Base-by-base conservation (phyloP, 371 early-diverging fungal genomes). In the Rhizopus arrhizus region DNA sequence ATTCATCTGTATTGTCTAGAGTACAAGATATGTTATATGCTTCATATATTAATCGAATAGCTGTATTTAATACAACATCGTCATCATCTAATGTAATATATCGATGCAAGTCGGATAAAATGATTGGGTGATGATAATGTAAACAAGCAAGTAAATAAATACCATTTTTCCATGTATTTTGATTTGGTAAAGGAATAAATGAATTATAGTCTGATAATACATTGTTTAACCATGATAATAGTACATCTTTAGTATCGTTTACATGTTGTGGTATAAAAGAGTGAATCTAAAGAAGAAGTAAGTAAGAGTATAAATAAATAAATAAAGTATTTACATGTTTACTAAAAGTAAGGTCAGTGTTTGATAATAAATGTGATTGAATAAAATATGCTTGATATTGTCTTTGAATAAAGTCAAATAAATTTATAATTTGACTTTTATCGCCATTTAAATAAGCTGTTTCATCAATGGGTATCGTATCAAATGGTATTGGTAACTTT, bases 61-160 rank as follows among this genome's bases (percentile, higher is more conserved):
- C 70, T 10, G 53, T 57, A 10, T 51, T 36, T 1, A 51, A 41
- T 8, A 34, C 9, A 41, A 56, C n/a, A 41, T 7, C n/a, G 65
- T 45, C 12, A 50, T 45, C 12, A 50, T 64, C 13, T 45, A 48
- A 11, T 49, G 55, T 50, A 45, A 65, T 43, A 45, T 68, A 56
- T 4, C 66, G 64, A 47, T 75, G 61, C 11, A 86, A 70, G 50
- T 89, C 82, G 5, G 84, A 79, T 11, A 90, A 58, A 38, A 84
- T 67, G 0, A 70, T 75, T 2, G 88, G 87, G 46, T 83, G 74
- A 56, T 86, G 85, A 22, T 82, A 77, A 64, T 91, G 88, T 43
- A 90, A 70, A 13, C 90, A 75, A 12, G 84, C 82, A 47, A 84
- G 71, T 66, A 91, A 86, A 38, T 78, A 80, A 4, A 81, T 60